These are phyloP conservation scores for Naganishia antarctica DNA, from an alignment of 768 basidiomycete genomes.

Conservation along the genomic window DNA sequence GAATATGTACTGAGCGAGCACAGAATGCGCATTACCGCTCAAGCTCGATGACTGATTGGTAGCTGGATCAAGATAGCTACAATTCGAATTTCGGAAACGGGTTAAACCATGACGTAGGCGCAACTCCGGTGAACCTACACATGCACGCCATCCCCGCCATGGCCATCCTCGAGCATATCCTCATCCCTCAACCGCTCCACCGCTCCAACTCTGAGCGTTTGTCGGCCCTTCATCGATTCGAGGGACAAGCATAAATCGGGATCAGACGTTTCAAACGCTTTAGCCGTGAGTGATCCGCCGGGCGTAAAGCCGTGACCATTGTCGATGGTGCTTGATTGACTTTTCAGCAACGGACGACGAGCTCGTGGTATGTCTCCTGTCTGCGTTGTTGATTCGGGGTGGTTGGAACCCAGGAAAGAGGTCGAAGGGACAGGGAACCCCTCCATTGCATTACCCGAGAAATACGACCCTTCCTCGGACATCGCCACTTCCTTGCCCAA, in stretches of 20 bases:
- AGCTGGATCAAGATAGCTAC: constrained; percentile 16
- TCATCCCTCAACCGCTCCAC: constrained; percentile 36
- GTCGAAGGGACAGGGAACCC: too few species aligned
- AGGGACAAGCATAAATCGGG: constrained; percentile 47
- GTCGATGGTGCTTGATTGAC: neutral
- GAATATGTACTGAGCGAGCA: constrained; percentile 40
- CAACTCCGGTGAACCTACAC: constrained; percentile 32
- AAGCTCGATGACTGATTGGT: constrained; percentile 17
- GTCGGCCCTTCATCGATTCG: constrained; percentile 46
- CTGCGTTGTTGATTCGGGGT: too few species aligned
- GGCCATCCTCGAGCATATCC: constrained; percentile 35
- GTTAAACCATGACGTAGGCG: too few species aligned
- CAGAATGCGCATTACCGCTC: constrained; percentile 23
- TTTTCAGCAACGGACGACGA: constrained; percentile 5
- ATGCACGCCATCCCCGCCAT: constrained; percentile 37
- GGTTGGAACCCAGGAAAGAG: too few species aligned
- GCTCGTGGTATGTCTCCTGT: neutral
- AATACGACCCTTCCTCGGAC: constrained; percentile 12
- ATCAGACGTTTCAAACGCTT: constrained; percentile 25
- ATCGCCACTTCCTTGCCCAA: constrained; percentile 7
- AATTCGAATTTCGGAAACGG: too few species aligned
- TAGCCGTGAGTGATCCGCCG: neutral
- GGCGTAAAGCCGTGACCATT: neutral
- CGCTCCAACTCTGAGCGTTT: constrained; percentile 40
- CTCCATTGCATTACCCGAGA: neutral